phyloP scores from a whole-genome alignment of 1,284 basidiomycete genomes.

The Tilletia indica region DNA sequence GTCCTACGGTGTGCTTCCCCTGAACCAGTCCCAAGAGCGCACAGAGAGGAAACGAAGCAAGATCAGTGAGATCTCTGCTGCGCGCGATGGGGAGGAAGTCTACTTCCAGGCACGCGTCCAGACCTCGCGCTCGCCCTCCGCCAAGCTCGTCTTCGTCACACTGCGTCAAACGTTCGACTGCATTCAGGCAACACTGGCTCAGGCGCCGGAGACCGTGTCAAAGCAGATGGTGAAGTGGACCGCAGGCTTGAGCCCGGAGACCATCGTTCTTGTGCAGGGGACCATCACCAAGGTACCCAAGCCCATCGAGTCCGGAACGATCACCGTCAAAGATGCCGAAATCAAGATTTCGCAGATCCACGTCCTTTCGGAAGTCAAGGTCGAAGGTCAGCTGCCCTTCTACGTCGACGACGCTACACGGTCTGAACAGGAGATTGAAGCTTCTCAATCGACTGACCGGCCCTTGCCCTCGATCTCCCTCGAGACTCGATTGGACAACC shows the following conservation, averaged over 20 bases:
- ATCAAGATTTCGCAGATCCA: conserved; percentile 82
- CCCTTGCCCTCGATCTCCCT: conserved; percentile 51
- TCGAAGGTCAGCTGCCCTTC: conserved; percentile 70
- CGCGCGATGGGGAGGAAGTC: conserved; percentile 74
- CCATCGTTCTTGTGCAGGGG: conserved; percentile 85
- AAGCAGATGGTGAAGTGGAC: conserved; percentile 98
- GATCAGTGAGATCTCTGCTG: conserved; percentile 69
- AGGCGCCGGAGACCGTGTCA: conserved; percentile 77
- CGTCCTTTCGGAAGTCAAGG: conserved; percentile 73
- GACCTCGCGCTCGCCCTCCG: conserved; percentile 73
- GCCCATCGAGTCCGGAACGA: conserved; percentile 84
- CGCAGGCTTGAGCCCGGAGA: conserved; percentile 75
- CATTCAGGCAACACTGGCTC: conserved; percentile 80
- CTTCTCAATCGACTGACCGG: conserved; percentile 51
- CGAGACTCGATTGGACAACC: conserved; percentile 91
- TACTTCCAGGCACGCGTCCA: conserved; percentile 86
- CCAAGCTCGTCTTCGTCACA: conserved; percentile 91
- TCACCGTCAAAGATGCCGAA: conserved; percentile 83
- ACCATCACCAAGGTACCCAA: conserved; percentile 66
- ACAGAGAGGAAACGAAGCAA: conserved; percentile 61
- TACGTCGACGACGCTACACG: conserved; percentile 88
- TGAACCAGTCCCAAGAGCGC: conserved; percentile 82
- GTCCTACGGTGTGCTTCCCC: conserved; percentile 84
- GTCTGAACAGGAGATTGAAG: conserved; percentile 73
- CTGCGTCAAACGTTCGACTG: conserved; percentile 85